Evolutionary conservation across 495 filamentous ascomycete species (phyloP), one percentile per base, ranked within the genome.

Genomic region (Aspergillus egyptiacus): DNA sequence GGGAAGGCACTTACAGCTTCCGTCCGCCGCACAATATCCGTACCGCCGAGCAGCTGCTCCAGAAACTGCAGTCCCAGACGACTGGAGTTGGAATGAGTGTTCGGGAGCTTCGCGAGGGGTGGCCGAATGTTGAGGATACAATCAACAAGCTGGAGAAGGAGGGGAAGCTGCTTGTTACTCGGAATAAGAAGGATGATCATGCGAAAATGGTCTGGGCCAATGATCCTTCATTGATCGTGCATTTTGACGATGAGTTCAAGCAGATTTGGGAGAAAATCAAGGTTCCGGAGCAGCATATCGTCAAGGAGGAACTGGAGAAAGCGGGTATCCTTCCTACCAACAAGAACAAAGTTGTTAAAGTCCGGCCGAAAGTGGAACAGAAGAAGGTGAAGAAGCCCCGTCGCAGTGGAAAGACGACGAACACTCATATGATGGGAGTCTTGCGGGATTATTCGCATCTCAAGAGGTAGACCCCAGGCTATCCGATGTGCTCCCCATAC

Each of bases 51-150:
- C 81, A 86, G 58, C 77, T 98, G 30, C 79, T 94, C 20, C 77
- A 76, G 34, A 82, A 87, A 61, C 78, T 98, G 25, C 88, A 95
- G 64, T 71, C 76, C 28, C 88, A 88, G 67, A 77, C 78, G 11
- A 90, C 89, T n/a, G 86, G 87, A 1, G 77, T 81, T 40, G 89
- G 89, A 2, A 79, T 96, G 43, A 73, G 69, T 36, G 87, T 96
- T 39, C 87, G 86, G 60, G 88, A 95, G 48, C 75, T 98, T 22
- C 91, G 91, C 63, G 93, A 98, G 59, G 94, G 94, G 22, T 98
- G 93, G 93, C 80, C 83, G 5, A 83, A 83, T 50, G 90, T 86
- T 51, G 80, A 88, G 35, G 77, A 82, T 13, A 76, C 85, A 1
- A 86, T 98, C 67, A 77, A 80, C 49, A 73, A 80, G 54, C 70